Conservation (phyloP, 23 red algal species). For the Agarophyton chilense region DNA sequence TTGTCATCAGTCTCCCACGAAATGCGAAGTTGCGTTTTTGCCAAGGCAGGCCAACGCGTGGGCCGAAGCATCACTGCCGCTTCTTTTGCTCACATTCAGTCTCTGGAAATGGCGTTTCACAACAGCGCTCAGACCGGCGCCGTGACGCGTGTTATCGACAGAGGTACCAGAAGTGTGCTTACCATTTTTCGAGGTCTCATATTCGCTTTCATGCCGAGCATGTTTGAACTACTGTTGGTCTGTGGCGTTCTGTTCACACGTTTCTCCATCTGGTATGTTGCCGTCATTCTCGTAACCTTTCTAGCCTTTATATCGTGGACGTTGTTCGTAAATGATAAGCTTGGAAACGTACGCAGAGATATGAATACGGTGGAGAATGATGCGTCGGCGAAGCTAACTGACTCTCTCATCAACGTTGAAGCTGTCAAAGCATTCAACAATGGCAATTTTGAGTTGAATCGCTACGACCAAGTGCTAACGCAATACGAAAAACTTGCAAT, state of each 20-base stretch:
- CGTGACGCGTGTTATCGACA: constrained; percentile 82
- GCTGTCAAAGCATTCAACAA: constrained; percentile 83
- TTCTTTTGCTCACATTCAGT: constrained; percentile 84
- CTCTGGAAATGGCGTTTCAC: constrained; percentile 75
- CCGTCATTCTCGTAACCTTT: constrained; percentile 79
- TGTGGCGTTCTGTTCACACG: constrained; percentile 71
- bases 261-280: constrained; percentile 65
- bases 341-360: constrained; percentile 50
- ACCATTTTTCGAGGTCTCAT: constrained; percentile 87
- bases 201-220: constrained; percentile 83
- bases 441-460: constrained; percentile 63
- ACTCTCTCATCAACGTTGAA: constrained; percentile 82
- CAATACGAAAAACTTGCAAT: constrained; percentile 77
- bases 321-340: constrained; percentile 66
- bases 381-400: constrained; percentile 77
- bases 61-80: constrained; percentile 82
- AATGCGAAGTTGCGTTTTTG: constrained; percentile 84
- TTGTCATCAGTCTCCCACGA: constrained; percentile 77
- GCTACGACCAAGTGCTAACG: constrained; percentile 81
- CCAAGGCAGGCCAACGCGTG: constrained; percentile 74
- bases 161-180: constrained; percentile 85
- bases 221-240: constrained; percentile 91
- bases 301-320: constrained; percentile 75
- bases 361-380: constrained; percentile 92
- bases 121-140: constrained; percentile 58